Evolutionary conservation across 495 filamentous ascomycete genomes (phyloP).

Genomic region (Hypoxylon cercidicola): DNA sequence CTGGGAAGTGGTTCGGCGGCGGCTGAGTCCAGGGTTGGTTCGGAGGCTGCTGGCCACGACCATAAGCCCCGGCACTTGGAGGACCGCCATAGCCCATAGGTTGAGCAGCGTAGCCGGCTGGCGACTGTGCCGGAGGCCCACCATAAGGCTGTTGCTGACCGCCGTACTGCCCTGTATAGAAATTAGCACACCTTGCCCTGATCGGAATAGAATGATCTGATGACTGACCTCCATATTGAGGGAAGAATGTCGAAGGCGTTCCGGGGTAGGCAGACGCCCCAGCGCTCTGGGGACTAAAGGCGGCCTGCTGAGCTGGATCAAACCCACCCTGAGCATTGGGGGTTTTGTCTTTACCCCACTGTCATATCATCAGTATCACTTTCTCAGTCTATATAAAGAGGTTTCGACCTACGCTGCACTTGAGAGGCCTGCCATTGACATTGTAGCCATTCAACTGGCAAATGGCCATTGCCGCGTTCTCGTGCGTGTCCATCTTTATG

Average conservation of each 20-base stretch:
- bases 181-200: constrained; percentile 41
- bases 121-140: constrained; percentile 66
- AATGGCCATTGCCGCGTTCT: constrained; percentile 98
- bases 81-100: constrained; percentile 68
- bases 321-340: constrained; percentile 81
- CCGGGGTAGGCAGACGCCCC: constrained; percentile 69
- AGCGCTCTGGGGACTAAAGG: constrained; percentile 72
- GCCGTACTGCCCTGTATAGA: constrained; percentile 57
- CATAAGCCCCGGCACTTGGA: constrained; percentile 82
- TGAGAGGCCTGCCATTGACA: constrained; percentile 95
- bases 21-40: constrained; percentile 79
- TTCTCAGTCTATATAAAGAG: constrained; percentile 2
- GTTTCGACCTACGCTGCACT: constrained; percentile 87
- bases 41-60: constrained; percentile 79
- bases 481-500: constrained; percentile 98
- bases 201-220: constrained; percentile 51
- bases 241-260: constrained; percentile 87
- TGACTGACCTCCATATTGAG: constrained; percentile 83
- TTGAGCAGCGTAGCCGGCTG: constrained; percentile 71
- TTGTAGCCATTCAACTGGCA: constrained; percentile 97
- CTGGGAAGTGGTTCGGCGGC: constrained; percentile 65
- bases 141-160: constrained; percentile 63
- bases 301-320: constrained; percentile 78
- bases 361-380: constrained; percentile 22
- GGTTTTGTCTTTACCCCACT: constrained; percentile 99